These are phyloP conservation scores for Nevesoporus exiguus DNA, from an alignment of 768 basidiomycete species.

Conservation along the genomic window DNA sequence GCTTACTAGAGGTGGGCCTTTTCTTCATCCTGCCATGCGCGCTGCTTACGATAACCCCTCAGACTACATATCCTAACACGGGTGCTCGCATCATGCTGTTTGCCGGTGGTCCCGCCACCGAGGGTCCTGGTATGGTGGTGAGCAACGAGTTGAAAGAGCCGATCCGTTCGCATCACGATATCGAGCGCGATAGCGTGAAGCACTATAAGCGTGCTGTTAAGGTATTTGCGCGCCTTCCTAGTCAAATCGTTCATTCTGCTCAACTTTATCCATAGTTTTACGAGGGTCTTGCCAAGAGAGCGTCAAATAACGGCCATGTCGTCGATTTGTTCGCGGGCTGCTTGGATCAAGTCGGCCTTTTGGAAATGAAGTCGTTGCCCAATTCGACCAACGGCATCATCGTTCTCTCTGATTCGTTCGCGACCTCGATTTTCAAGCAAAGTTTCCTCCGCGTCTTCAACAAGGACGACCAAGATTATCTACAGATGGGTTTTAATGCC, in stretches of 20 bases:
- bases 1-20: slow-evolving; percentile 71
- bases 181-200: slow-evolving; percentile 93
- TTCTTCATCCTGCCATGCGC: neutral
- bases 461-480: slow-evolving; percentile 88
- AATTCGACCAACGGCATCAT: slow-evolving; percentile 97
- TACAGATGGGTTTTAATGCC: slow-evolving; percentile 98
- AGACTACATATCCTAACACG: slow-evolving; percentile 91
- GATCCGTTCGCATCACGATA: slow-evolving; percentile 98
- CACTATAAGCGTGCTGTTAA: slow-evolving; percentile 97
- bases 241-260: neutral
- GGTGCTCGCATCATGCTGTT: slow-evolving; percentile 97
- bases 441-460: slow-evolving; percentile 90
- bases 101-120: slow-evolving; percentile 91
- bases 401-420: slow-evolving; percentile 94
- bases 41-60: neutral
- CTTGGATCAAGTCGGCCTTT: slow-evolving; percentile 93
- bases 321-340: slow-evolving; percentile 96
- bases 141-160: slow-evolving; percentile 94
- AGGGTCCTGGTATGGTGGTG: slow-evolving; percentile 97
- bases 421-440: slow-evolving; percentile 98
- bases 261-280: slow-evolving; percentile 67
- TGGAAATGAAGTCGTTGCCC: slow-evolving; percentile 95
- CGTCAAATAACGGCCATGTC: slow-evolving; percentile 90
- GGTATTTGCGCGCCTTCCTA: slow-evolving; percentile 42
- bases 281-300: slow-evolving; percentile 89